Evolutionary conservation across 1,284 basidiomycete genomes (phyloP).

Genomic region (Heliocybe sulcata): DNA sequence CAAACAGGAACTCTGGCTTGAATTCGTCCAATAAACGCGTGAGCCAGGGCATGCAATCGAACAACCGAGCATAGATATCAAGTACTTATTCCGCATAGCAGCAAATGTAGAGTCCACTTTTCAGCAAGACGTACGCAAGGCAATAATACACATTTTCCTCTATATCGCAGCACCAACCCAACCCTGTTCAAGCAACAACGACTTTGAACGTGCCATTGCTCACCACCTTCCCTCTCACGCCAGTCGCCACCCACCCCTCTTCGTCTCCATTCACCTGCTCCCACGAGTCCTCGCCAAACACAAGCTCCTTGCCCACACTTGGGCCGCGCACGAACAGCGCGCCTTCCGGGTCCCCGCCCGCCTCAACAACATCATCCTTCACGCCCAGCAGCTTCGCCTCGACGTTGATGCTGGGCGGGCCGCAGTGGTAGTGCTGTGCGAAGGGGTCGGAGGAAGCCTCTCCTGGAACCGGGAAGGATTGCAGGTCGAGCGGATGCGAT

Average conservation of each 20-base stretch:
- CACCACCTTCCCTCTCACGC: conserved; percentile 20
- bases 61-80: too few species aligned
- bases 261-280: neutral
- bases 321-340: conserved; percentile 40
- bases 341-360: conserved; percentile 50
- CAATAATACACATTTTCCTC: neutral
- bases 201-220: conserved; percentile 26
- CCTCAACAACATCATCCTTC: conserved; percentile 54
- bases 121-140: neutral
- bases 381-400: conserved; percentile 65
- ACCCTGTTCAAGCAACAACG: conserved; percentile 2
- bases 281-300: neutral
- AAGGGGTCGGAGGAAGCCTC: conserved; percentile 20
- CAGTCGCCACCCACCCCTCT: conserved; percentile 19
- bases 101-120: neutral
- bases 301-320: conserved; percentile 12
- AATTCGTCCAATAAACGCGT: too few species aligned
- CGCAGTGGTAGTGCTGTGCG: conserved; percentile 36
- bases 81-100: neutral
- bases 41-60: too few species aligned
- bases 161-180: too few species aligned
- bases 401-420: conserved; percentile 67
- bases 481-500: conserved; percentile 68
- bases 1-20: too few species aligned
- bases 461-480: conserved; percentile 37